Evolutionary conservation across 2,329 filamentous ascomycete species (phyloP), one percentile per base, ranked within the genome.

Genomic region (Colletotrichum shisoi): DNA sequence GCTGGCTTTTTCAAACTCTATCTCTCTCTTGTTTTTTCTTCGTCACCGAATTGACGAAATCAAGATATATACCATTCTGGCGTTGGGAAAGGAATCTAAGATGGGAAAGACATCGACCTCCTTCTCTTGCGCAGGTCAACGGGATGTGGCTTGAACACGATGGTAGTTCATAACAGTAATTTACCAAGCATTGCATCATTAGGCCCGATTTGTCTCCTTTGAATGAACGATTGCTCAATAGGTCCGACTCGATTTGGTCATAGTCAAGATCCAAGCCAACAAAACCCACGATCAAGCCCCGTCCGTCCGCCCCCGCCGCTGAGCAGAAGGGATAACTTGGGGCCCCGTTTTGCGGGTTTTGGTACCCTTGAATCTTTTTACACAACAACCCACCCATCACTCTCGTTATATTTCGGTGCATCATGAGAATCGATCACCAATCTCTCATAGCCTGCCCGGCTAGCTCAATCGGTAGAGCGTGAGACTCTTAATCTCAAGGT

Each of bases 381-480:
- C 42, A 53, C 45, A 24, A 40, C 4, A 49, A 37, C 6, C 9
- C 59, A 19, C 42, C 7, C 17, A n/a, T 12, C 17, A 15, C 37
- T n/a, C 39, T 46, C 31, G 19, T 3, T 57, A 62, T 63, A 5
- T 11, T 48, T 24, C 7, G 4, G 13, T 39, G 15, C 53, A 46
- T 31, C 17, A 8, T 13, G 0, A 1, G 0, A 3, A 2, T 9
- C 1, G 1, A 0, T 8, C 61, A 59, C n/a, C 54, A 27, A 42
- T 27, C 45, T n/a, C 21, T 8, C 34, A 54, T 15, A 52, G 39
- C 48, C 60, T 67, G 64, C 82, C 83, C 80, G 82, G 83, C 82
- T 88, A 87, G 85, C 85, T 87, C 85, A 88, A 87, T 87, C 84
- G 85, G 85, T 89, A 89, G 87, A 89, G 87, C 87, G 87, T 89